Evolutionary conservation across 106 monocot genomes (phyloP), one percentile per base, ranked within the genome.

Genomic region (Dioscorea alata): DNA sequence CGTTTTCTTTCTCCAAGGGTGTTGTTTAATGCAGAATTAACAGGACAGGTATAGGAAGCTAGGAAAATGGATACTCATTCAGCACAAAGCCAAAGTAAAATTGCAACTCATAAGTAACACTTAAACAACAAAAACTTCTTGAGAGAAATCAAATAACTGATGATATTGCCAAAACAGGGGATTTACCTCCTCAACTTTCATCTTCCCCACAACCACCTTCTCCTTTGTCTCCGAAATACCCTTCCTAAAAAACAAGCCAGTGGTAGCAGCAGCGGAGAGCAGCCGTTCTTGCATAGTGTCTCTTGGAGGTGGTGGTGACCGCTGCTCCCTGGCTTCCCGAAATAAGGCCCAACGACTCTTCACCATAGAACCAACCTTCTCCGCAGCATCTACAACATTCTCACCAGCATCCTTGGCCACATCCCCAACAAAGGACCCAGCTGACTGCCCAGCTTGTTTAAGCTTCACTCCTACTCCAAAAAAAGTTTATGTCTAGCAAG

Each of bases 181-280:
- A 42, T 48, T 48, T 85, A 91, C 94, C 91, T 95, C 94, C 80
- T 88, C 94, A 61, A 95, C 88, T 68, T 86, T 91, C 71, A 88
- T 33, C 66, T 88, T 95, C 53, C 94, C 94, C 0, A 86, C 83
- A 1, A 73, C 76, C 60, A 95, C 94, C 73, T 82, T 88, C 68
- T 88, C 94, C 75, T 95, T 95, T 2, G 94, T 95, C 73, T 95
- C 94, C 22, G 75, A 67, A 35, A 95, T 68, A 13, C 94, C 83
- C 70, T 88, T 91, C 71, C 75, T 88, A 68, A 95, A 64, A 15
- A 91, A 49, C 61, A 84, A 59, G 23, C 87, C 71, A 14, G 94
- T 95, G 8, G 85, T 77, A 49, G 91, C 81, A 23, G 91, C 91
- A 58, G 86, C 94, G 31, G 83, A 83, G 31, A 81, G 69, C 63